phyloP scores from a whole-genome alignment of 2,329 filamentous ascomycete genomes.

The Westerdykella sp. region DNA sequence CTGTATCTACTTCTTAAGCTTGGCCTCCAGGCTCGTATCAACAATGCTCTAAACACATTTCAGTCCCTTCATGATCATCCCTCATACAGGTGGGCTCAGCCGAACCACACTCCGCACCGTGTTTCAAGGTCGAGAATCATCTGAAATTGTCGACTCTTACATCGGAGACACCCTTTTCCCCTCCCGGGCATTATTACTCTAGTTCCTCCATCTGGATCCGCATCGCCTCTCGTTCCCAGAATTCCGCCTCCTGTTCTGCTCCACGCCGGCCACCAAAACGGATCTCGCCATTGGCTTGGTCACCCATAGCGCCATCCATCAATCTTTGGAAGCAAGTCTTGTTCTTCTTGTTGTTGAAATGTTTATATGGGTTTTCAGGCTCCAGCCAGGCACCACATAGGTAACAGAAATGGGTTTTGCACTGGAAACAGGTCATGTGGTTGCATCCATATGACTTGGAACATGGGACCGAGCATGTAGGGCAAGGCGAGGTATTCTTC shows the following conservation, averaged over 20 bases:
- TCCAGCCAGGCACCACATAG: constrained; percentile 84
- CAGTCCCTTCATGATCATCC: too few species aligned
- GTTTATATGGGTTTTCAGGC: constrained; percentile 73
- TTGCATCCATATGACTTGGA: constrained; percentile 95
- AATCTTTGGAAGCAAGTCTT: constrained; percentile 70
- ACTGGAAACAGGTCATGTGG: constrained; percentile 91
- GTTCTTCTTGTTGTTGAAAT: constrained; percentile 70
- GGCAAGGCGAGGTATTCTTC: constrained; percentile 77
- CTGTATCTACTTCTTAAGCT: too few species aligned
- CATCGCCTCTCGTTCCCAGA: constrained; percentile 33
- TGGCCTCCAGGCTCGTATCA: too few species aligned
- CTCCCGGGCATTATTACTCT: constrained; percentile 15
- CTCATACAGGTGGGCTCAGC: too few species aligned
- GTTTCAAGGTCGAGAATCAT: too few species aligned
- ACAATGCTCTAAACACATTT: too few species aligned
- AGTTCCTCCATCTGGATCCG: constrained; percentile 35
- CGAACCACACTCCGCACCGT: too few species aligned
- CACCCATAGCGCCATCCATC: constrained; percentile 83
- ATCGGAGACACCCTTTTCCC: too few species aligned
- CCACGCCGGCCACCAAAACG: constrained; percentile 40
- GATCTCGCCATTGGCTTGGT: constrained; percentile 46
- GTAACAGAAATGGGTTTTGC: constrained; percentile 91
- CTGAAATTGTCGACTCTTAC: too few species aligned
- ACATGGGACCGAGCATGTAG: constrained; percentile 75
- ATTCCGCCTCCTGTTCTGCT: constrained; percentile 40